Conservation (phyloP, 139 green algal species). For the Spirogloea muscicola region DNA sequence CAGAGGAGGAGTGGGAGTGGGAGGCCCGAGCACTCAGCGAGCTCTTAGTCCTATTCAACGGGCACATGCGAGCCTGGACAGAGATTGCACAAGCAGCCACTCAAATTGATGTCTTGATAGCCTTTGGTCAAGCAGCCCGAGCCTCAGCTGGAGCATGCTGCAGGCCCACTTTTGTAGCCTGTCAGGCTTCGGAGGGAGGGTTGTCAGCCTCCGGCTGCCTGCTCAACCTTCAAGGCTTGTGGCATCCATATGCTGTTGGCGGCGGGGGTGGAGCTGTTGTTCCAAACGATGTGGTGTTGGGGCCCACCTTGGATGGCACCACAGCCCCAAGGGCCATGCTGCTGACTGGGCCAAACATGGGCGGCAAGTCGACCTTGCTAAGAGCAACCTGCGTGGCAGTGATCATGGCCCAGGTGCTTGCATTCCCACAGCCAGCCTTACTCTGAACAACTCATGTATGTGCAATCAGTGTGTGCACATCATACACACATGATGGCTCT, state of each 20-base stretch:
- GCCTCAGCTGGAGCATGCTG: conserved; percentile 7
- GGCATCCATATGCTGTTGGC: conserved; percentile 44
- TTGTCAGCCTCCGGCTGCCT: no score
- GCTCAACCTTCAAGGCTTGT: conserved; percentile 11
- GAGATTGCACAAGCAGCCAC: conserved; percentile 27
- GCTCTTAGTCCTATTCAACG: conserved; percentile 15
- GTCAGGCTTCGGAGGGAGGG: no score
- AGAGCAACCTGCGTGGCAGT: conserved; percentile 81
- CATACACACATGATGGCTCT: no score
- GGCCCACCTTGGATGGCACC: not conserved
- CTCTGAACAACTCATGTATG: no score
- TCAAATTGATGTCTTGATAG: conserved; percentile 26
- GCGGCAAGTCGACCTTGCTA: conserved; percentile 92
- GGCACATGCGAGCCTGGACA: conserved; percentile 13
- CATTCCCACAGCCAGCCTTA: no score
- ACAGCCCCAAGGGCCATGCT: conserved; percentile 41
- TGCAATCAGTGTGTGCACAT: no score
- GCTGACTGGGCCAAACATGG: conserved; percentile 91
- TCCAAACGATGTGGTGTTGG: conserved; percentile 38
- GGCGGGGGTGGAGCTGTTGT: conserved; percentile 29
- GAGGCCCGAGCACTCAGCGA: not conserved
- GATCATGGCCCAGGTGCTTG: conserved; percentile 73
- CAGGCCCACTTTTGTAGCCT: conserved; percentile 29
- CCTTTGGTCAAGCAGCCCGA: conserved; percentile 19
- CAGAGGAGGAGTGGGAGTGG: conserved; percentile 9